Percentiles rank a stretch among this genome's conserved stretches.
Conservation (phyloP, 345 rosid genomes). For the Excoecaria cochinchinensis region DNA sequence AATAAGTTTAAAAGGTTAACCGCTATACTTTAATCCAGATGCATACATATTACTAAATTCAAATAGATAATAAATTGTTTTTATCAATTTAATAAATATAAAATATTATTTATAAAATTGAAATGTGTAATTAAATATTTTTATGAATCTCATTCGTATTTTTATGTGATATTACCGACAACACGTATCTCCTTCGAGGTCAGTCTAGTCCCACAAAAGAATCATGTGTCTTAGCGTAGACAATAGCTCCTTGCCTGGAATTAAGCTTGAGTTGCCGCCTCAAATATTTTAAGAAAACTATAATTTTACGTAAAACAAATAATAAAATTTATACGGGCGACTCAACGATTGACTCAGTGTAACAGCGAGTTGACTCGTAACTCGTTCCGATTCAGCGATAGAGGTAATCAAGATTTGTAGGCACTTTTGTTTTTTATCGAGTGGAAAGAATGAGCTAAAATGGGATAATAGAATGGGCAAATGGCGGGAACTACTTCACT, state of each 20-base stretch:
- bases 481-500: slow-evolving; percentile 15
- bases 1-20: no score
- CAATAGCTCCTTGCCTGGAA: not conserved
- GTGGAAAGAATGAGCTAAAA: not conserved
- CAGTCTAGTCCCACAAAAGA: not conserved
- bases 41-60: no score
- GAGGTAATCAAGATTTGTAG: not conserved
- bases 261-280: not conserved
- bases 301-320: not conserved
- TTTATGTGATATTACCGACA: no score
- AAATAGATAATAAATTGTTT: no score
- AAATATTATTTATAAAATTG: no score
- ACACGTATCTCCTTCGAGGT: no score
- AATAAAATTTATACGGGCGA: not conserved
- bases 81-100: no score
- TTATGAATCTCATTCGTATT: no score
- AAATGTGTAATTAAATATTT: no score
- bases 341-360: not conserved
- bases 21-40: no score
- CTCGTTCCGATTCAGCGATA: not conserved
- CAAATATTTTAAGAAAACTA: not conserved
- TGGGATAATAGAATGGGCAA: not conserved
- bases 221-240: not conserved
- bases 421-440: not conserved
- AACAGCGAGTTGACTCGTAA: slow-evolving; percentile 6